phyloP scores from a whole-genome alignment of 1,284 basidiomycete genomes.

The Albatrellus sp. region DNA sequence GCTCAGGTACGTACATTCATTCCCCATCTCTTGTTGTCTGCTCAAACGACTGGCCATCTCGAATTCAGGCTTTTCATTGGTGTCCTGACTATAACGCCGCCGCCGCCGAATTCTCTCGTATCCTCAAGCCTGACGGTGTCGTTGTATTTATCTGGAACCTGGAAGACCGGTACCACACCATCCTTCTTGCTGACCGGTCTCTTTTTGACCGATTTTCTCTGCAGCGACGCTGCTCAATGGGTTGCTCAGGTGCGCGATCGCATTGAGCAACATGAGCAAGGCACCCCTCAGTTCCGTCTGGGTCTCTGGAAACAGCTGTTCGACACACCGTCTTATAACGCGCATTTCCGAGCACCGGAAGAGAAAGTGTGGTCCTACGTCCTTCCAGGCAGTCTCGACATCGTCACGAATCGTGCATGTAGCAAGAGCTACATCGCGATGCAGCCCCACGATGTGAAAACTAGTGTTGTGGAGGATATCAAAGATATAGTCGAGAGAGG shows the following conservation, averaged over 20 bases:
- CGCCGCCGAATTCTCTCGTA: slow-evolving; percentile 51
- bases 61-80: slow-evolving; percentile 67
- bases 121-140: slow-evolving; percentile 55
- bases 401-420: slow-evolving; percentile 43
- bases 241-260: slow-evolving; percentile 54
- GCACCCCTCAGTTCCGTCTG: slow-evolving; percentile 63
- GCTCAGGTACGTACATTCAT: slow-evolving; percentile 45
- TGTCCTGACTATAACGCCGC: slow-evolving; percentile 61
- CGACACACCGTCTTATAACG: slow-evolving; percentile 38
- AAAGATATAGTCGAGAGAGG: slow-evolving; percentile 33
- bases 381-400: slow-evolving; percentile 35
- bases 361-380: slow-evolving; percentile 40
- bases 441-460: slow-evolving; percentile 39
- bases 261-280: slow-evolving; percentile 52
- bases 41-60: neutral
- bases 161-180: slow-evolving; percentile 45
- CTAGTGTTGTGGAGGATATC: slow-evolving; percentile 33
- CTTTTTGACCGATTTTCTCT: neutral
- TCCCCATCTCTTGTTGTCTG: neutral
- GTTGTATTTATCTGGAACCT: slow-evolving; percentile 71
- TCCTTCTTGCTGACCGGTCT: neutral
- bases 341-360: slow-evolving; percentile 37
- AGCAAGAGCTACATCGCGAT: slow-evolving; percentile 69
- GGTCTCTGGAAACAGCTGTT: slow-evolving; percentile 58
- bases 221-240: slow-evolving; percentile 51